Evolutionary conservation across 192 early-diverging fungal genomes (phyloP).

Genomic region (Coemansia sp.): DNA sequence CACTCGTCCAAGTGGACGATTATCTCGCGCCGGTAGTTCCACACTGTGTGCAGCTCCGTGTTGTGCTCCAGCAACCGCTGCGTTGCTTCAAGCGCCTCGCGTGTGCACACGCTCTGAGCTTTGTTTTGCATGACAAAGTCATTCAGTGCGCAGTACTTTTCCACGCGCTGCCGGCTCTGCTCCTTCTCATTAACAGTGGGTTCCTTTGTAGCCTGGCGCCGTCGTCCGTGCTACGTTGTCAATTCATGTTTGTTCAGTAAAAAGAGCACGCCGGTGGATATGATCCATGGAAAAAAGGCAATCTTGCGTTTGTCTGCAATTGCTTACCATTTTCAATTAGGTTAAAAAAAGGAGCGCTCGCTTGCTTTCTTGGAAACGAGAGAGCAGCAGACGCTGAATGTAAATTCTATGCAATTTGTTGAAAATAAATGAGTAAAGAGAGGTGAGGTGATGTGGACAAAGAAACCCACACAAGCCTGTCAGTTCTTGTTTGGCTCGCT

Average conservation of each 20-base stretch:
- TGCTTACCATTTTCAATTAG: constrained; percentile 5
- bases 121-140: constrained; percentile 26
- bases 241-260: not conserved
- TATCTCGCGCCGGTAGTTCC: constrained; percentile 88
- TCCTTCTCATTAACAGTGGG: constrained; percentile 29
- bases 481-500: too few species aligned
- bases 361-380: too few species aligned
- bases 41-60: constrained; percentile 92
- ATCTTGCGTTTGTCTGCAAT: not conserved
- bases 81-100: constrained; percentile 66
- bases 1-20: constrained; percentile 41
- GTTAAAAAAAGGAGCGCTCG: not conserved
- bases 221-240: constrained; percentile 35
- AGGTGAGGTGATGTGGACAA: not conserved
- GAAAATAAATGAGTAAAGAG: not conserved
- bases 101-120: constrained; percentile 17
- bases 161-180: constrained; percentile 35
- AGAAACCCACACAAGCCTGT: not conserved
- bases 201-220: constrained; percentile 37
- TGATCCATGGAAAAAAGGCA: not conserved
- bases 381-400: not conserved
- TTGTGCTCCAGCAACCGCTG: constrained; percentile 75
- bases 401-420: not conserved
- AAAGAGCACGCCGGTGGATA: not conserved
- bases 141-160: constrained; percentile 48